Conservation (phyloP, 495 filamentous ascomycete genomes). For the Annulohypoxylon maeteangense region DNA sequence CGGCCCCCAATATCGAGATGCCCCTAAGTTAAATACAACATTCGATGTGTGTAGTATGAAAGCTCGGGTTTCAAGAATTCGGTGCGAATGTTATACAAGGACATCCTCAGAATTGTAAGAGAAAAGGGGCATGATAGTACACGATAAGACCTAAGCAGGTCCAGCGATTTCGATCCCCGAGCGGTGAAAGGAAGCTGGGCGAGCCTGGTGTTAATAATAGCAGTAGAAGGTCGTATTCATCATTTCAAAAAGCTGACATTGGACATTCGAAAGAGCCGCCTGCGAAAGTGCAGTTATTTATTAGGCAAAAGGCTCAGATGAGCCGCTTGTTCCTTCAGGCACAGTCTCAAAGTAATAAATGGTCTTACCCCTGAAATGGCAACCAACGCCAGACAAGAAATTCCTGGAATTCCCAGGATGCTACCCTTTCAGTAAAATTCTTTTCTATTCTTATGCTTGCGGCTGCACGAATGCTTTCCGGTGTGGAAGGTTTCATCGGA, state of each 20-base stretch:
- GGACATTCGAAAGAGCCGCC: constrained; percentile 31
- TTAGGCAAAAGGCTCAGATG: constrained; percentile 23
- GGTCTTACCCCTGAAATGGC: constrained; percentile 18
- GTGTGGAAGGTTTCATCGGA: constrained; percentile 34
- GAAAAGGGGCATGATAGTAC: not conserved
- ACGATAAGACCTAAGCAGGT: not conserved
- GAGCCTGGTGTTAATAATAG: constrained; percentile 32
- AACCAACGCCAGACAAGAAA: constrained; percentile 1
- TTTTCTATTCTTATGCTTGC: constrained; percentile 30
- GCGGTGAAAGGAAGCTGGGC: constrained; percentile 16
- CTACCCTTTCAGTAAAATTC: constrained; percentile 8
- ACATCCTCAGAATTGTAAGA: not conserved
- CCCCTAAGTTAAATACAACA: not conserved
- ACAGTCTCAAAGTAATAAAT: not conserved
- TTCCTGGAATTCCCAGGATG: constrained; percentile 24
- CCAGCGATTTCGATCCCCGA: not conserved
- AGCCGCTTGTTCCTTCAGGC: constrained; percentile 33
- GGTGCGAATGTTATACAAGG: not conserved
- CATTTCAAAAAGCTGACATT: constrained; percentile 20
- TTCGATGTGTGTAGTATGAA: not conserved
- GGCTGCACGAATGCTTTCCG: constrained; percentile 28
- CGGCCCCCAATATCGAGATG: not conserved
- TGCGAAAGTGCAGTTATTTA: not conserved
- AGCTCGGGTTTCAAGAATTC: not conserved
- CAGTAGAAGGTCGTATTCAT: constrained; percentile 19